Conservation (phyloP, 73 alveolate species). For the Stentor roeselii region DNA sequence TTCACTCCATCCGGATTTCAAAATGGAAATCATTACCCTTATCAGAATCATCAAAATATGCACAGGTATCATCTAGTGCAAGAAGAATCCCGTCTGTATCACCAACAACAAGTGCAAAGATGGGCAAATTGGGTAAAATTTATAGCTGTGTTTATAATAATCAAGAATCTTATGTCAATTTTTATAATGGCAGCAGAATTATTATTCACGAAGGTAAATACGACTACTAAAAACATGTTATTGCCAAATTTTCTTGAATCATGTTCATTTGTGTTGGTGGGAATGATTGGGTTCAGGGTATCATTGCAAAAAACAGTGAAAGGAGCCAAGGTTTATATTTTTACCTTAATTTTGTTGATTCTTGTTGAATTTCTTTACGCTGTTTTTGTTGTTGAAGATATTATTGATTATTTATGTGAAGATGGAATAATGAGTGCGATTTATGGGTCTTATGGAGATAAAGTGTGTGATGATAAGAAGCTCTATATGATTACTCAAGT, state of each 20-base stretch:
- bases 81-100: no score
- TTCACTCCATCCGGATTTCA: no score
- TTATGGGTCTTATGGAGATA: no score
- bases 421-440: no score
- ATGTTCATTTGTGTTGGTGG: neutral
- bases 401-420: neutral
- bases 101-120: neutral
- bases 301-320: neutral
- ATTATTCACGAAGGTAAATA: neutral
- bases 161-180: neutral
- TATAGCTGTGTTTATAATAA: neutral
- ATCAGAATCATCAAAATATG: no score
- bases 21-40: no score
- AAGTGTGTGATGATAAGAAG: neutral
- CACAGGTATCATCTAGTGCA: no score
- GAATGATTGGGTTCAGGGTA: neutral
- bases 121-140: slow-evolving; percentile 1
- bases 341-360: no score
- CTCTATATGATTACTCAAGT: neutral
- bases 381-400: no score
- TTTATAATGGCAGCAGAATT: neutral
- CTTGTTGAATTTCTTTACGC: neutral
- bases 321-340: neutral
- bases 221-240: no score
- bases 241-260: no score